Conservation (phyloP, 768 basidiomycete genomes). For the Polyporus arcularius region DNA sequence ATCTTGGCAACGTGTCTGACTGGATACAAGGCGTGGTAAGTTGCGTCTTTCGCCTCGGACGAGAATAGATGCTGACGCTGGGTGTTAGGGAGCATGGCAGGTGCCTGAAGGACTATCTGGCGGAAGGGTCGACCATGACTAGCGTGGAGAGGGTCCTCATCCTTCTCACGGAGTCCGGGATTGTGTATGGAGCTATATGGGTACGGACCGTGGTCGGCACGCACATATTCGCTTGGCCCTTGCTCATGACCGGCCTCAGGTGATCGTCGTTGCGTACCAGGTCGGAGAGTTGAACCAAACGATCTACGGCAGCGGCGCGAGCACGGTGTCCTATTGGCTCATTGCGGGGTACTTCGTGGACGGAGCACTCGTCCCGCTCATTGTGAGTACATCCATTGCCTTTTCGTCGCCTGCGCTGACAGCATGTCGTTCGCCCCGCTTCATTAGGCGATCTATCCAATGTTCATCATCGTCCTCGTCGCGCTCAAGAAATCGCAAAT, state of each 20-base stretch:
- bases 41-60: background rate
- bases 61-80: background rate
- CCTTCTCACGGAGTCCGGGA: background rate
- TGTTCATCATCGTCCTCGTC: slow-evolving; percentile 5
- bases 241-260: background rate
- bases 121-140: background rate
- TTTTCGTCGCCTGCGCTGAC: background rate
- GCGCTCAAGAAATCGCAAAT: background rate
- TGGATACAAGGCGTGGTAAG: background rate
- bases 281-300: background rate
- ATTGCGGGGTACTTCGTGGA: background rate
- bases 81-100: background rate
- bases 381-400: background rate
- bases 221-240: background rate
- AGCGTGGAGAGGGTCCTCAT: background rate
- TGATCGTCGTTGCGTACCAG: background rate
- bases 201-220: background rate
- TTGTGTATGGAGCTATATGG: background rate
- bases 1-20: background rate
- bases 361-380: background rate
- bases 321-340: background rate
- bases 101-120: background rate
- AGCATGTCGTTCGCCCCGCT: no score
- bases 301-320: background rate
- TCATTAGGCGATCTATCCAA: slow-evolving; percentile 3